phyloP scores from a whole-genome alignment of 495 filamentous ascomycete genomes.

The Neurospora sp. region DNA sequence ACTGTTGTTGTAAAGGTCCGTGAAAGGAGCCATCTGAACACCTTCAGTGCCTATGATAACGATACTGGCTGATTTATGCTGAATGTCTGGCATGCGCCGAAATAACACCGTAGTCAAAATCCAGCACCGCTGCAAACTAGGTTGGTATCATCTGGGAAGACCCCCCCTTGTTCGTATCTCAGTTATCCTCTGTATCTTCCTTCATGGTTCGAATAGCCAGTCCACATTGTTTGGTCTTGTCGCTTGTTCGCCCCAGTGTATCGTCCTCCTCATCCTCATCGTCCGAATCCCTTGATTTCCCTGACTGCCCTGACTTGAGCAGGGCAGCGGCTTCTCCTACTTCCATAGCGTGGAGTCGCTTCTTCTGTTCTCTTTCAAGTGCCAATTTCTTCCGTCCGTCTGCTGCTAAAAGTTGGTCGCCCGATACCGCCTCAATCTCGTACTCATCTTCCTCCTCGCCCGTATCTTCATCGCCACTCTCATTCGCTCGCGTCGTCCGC shows the following conservation, averaged over 20 bases:
- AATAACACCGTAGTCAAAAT: not conserved
- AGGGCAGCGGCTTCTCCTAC: constrained; percentile 42
- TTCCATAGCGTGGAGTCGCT: constrained; percentile 47
- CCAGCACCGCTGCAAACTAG: not conserved
- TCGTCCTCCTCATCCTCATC: constrained; percentile 26
- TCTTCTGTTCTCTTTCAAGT: constrained; percentile 32
- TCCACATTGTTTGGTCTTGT: not conserved
- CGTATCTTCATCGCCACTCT: constrained; percentile 40
- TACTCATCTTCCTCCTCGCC: constrained; percentile 40
- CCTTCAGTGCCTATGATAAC: not conserved
- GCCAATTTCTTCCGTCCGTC: constrained; percentile 9
- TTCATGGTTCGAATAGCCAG: not conserved
- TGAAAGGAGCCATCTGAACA: not conserved
- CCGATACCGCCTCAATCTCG: constrained; percentile 38
- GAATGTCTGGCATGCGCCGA: not conserved
- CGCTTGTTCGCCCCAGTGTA: constrained; percentile 3
- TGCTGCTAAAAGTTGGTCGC: constrained; percentile 21
- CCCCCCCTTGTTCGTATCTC: not conserved
- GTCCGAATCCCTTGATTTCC: constrained; percentile 13
- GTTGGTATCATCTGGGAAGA: not conserved
- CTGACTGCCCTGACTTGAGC: constrained; percentile 15
- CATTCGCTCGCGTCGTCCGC: constrained; percentile 12
- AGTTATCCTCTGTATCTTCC: not conserved
- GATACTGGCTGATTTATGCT: not conserved
- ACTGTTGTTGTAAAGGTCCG: not conserved